Base-by-base conservation (phyloP, 2,329 filamentous ascomycete species). In the Aureobasidium pullulans region DNA sequence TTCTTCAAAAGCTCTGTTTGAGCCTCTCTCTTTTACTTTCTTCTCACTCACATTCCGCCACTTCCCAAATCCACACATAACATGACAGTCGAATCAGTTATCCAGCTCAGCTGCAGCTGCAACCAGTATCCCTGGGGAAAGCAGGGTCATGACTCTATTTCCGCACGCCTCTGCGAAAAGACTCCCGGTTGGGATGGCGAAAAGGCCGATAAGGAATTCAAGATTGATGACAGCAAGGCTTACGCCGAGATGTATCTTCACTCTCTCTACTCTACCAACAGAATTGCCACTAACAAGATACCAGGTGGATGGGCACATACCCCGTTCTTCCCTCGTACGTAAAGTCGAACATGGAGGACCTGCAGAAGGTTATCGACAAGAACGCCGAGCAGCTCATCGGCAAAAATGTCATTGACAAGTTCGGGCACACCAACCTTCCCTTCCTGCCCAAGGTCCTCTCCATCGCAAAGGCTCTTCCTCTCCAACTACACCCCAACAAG, bases 381-480 rank as follows among this genome's bases (percentile, higher is more conserved):
- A 77, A 88, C 67, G 77, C 84, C 37, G 77, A 85, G 19, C 75
- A 81, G 60, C 76, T 90, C 0, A 77, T 91, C 1, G 88, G 88
- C 2, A 77, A 83, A 60, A 76, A 78, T 1, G 81, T 85, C 4
- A 73, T 84, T 5, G 71, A 84, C 19, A 82, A 84, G 56, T 85
- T 86, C 60, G 85, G 83, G 23, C 74, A 77, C 48, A 75, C 76
- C 2, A 84, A 88, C 63, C 75, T 92, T 2, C 88, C 87, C 1
- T 92, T 84, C 69, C 75, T 91, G 0, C 87, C 87, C 8, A 92
- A 91, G 75, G 82, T 91, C 43, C 76, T 91, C 1, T 90, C 87
- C 8, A 90, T 91, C 67, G 79, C 80, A 39, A 90, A 90, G 70
- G 87, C 88, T 0, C 79, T 92, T 0, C 88, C 87, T 0, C 76